Base-by-base conservation (phyloP, 2,329 filamentous ascomycete genomes). In the Phialophora tarda region DNA sequence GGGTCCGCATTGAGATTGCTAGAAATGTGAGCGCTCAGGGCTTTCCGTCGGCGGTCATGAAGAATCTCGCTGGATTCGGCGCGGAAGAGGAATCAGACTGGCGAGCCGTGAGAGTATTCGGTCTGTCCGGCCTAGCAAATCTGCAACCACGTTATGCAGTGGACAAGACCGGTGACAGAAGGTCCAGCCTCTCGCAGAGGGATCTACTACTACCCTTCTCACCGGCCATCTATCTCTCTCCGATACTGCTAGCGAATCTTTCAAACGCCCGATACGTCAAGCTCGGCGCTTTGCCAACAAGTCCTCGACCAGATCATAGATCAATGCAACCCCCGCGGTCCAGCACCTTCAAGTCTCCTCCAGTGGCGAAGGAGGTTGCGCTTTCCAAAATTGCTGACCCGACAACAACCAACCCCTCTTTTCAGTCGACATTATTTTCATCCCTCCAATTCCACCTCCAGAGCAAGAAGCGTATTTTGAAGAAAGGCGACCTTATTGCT, bases 401-500 rank as follows among this genome's bases (percentile, higher is more conserved):
- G 0, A 83, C 95, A 7, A 94, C 93, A 0, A 93, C 91, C 3
- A 94, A 98, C 74, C 86, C 92, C 54, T 86, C 90, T 1, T 85
- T 97, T 10, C 93, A 98, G 75, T 91, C 92, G 6, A 91, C 91
- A 4, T 85, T 98, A 4, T 89, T 98, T 72, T 89, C 91, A 21
- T 93, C 92, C 0, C 79, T 99, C 50, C 97, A 97, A 76, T 88
- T 88, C 47, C 90, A 97, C 75, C 97, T 99, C 76, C 91, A 96
- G 71, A 87, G 87, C 63, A 92, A 91, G 73, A 86, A 90, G 64
- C 88, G 95, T 3, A 85, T 98, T 12, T 86, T 98, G 47, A 93
- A 93, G 74, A 89, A 87, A 48, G 94, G 93, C 2, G 95, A 99
- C 78, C 80, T 97, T 12, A 89, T 99, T 62, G 93, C 91, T 21